Percentiles rank a stretch among this genome's conserved stretches.
Conservation (phyloP, 768 basidiomycete species). For the Cystobasidium onofrii region DNA sequence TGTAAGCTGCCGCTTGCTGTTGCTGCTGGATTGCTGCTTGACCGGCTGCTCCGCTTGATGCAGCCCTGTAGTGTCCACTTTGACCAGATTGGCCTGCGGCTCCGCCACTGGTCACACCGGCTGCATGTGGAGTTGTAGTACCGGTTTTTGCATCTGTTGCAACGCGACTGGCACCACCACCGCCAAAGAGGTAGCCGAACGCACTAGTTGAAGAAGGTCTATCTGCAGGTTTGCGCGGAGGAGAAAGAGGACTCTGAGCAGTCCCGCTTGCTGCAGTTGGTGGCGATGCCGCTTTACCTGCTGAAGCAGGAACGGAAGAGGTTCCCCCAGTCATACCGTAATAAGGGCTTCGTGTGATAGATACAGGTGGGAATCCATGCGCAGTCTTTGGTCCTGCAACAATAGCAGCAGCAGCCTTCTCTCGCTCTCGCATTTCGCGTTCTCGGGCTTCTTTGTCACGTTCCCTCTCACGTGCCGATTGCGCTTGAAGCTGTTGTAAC, state of each 20-base stretch:
- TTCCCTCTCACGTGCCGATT: background rate
- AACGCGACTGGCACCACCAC: background rate
- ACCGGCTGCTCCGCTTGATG: background rate
- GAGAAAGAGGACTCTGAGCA: background rate
- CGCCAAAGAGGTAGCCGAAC: background rate
- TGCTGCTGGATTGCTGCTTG: background rate
- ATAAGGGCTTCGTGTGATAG: background rate
- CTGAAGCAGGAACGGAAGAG: background rate
- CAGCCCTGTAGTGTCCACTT: background rate
- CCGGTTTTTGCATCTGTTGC: background rate
- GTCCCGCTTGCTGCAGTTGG: background rate
- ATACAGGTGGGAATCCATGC: background rate
- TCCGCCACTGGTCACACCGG: background rate
- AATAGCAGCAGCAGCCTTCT: background rate
- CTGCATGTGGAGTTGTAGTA: background rate
- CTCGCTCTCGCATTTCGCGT: background rate
- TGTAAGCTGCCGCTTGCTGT: background rate
- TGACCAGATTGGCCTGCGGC: background rate
- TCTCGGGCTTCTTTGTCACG: background rate
- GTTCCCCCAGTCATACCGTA: background rate
- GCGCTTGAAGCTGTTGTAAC: background rate
- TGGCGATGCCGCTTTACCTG: background rate
- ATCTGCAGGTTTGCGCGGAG: background rate
- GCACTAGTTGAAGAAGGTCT: slow-evolving; percentile 9
- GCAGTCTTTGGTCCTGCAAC: background rate